These are phyloP conservation scores for Chytriomyces sp. DNA, from an alignment of 192 early-diverging fungal species.

Conservation along the genomic window DNA sequence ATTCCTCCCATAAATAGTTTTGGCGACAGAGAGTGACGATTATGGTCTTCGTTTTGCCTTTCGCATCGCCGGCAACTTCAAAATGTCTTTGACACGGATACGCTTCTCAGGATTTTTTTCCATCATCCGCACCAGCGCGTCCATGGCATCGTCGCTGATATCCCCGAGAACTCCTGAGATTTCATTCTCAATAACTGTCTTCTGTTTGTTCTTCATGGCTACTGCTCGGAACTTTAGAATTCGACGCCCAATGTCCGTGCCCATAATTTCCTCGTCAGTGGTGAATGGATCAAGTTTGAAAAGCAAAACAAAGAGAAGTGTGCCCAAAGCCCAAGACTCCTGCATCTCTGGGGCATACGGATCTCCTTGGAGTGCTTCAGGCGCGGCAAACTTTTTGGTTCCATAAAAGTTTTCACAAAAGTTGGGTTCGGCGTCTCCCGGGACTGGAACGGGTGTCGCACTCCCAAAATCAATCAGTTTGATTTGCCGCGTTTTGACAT, in stretches of 20 bases:
- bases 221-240: constrained; percentile 34
- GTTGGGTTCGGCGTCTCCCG: constrained; percentile 4
- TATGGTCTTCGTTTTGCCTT: too few species aligned
- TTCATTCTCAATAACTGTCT: neutral
- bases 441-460: constrained; percentile 38
- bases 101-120: constrained; percentile 42
- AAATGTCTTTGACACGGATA: constrained; percentile 29
- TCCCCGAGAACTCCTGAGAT: constrained; percentile 33
- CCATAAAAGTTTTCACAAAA: constrained; percentile 52
- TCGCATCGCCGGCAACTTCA: constrained; percentile 27
- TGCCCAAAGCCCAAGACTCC: constrained; percentile 61
- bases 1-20: too few species aligned
- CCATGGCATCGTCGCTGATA: constrained; percentile 40
- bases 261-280: constrained; percentile 51
- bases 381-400: constrained; percentile 62
- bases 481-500: constrained; percentile 47
- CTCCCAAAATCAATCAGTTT: constrained; percentile 64
- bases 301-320: constrained; percentile 56
- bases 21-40: too few species aligned
- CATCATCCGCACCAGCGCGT: constrained; percentile 45
- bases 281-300: constrained; percentile 62
- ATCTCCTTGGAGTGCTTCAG: constrained; percentile 48
- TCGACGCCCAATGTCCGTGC: constrained; percentile 39
- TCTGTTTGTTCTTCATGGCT: neutral
- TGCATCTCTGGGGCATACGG: constrained; percentile 48